Conservation (phyloP, 2,329 filamentous ascomycete genomes). For the Trichoderma semiorbis region DNA sequence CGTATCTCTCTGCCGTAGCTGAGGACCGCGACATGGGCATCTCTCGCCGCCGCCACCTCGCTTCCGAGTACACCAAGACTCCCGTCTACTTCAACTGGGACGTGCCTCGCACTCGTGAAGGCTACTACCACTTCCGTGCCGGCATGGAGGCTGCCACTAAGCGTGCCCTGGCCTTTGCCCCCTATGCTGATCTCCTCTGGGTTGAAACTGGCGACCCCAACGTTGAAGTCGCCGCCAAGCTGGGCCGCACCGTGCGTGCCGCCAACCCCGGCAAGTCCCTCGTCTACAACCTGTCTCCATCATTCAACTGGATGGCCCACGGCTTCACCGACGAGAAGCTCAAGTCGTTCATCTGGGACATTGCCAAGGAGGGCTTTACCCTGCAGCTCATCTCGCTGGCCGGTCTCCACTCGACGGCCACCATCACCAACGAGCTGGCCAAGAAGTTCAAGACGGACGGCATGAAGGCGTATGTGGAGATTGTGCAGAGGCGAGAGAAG, state of each 20-base stretch:
- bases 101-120: constrained; percentile 86
- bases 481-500: constrained; percentile 87
- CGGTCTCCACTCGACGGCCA: constrained; percentile 63
- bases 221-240: constrained; percentile 69
- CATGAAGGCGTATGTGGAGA: constrained; percentile 96
- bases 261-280: constrained; percentile 76
- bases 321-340: constrained; percentile 81
- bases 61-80: constrained; percentile 61
- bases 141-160: constrained; percentile 87
- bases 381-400: constrained; percentile 66
- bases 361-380: constrained; percentile 80
- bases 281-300: constrained; percentile 94
- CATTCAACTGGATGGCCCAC: constrained; percentile 98
- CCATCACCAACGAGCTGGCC: constrained; percentile 69
- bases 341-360: constrained; percentile 93
- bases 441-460: constrained; percentile 82
- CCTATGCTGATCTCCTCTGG: constrained; percentile 94
- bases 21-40: constrained; percentile 73
- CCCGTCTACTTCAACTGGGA: constrained; percentile 86
- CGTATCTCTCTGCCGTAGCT: constrained; percentile 61
- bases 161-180: constrained; percentile 84
- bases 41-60: constrained; percentile 69
- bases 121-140: constrained; percentile 85
- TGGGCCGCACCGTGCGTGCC: constrained; percentile 72
- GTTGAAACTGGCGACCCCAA: constrained; percentile 91